A percentile compares a stretch with the other conserved stretches of the same genome.
phyloP scores from a whole-genome alignment of 1,139 yeast species.

The Pichia sp. region DNA sequence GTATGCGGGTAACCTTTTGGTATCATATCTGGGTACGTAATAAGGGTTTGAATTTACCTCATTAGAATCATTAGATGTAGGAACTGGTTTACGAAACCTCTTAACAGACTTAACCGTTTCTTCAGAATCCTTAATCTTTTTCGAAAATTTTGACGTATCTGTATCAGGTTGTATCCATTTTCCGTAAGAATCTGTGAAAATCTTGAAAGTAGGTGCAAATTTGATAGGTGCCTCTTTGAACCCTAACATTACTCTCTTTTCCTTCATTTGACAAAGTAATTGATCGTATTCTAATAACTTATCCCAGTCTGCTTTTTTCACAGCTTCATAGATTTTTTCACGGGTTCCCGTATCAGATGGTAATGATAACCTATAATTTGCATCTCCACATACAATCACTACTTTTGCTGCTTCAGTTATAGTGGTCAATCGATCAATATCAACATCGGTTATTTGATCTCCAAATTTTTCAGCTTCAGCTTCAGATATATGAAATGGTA shows the following conservation, averaged over 20 bases:
- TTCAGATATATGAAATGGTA: slow-evolving; percentile 15
- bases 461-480: slow-evolving; percentile 35
- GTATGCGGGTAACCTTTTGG: slow-evolving; percentile 66
- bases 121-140: too few species aligned
- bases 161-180: slow-evolving; percentile 4
- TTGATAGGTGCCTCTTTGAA: slow-evolving; percentile 55
- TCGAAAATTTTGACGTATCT: slow-evolving; percentile 2
- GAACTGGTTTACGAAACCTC: slow-evolving; percentile 8
- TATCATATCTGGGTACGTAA: slow-evolving; percentile 36
- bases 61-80: neutral
- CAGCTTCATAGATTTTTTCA: slow-evolving; percentile 6
- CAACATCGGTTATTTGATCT: slow-evolving; percentile 24
- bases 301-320: slow-evolving; percentile 25
- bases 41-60: slow-evolving; percentile 12
- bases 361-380: slow-evolving; percentile 50
- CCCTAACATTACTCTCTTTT: slow-evolving; percentile 50
- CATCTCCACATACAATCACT: slow-evolving; percentile 61
- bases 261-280: slow-evolving; percentile 44
- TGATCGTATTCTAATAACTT: slow-evolving; percentile 54
- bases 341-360: slow-evolving; percentile 20
- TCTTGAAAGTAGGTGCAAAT: slow-evolving; percentile 76
- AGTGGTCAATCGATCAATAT: slow-evolving; percentile 9
- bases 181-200: slow-evolving; percentile 31
- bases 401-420: slow-evolving; percentile 11
- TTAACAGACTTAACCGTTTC: neutral